Evolutionary conservation across 768 basidiomycete genomes (phyloP), one percentile per base, ranked within the genome.

Genomic region (Tricholoma terreum): DNA sequence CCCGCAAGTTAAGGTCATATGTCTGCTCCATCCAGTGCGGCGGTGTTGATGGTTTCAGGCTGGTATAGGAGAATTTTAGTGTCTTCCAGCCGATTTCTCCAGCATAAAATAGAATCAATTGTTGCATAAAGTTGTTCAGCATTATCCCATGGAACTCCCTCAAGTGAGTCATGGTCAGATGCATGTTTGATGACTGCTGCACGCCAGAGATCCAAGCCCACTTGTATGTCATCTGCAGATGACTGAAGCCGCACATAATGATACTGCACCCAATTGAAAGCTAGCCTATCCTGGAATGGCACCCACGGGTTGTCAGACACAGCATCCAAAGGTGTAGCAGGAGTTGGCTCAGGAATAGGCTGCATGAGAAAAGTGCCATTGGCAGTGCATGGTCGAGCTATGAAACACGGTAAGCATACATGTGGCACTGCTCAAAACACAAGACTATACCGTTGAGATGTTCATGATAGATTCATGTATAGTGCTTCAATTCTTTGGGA

Each of bases 61-160:
- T 69, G 6, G 12, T 43, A 50, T 71, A 74, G 0, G 40, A 30
- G 6, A 73, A 57, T 3, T 10, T 11, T 45, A 61, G 60, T 0
- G 57, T 54, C 31, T 64, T 52, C 71, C 71, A 74, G 0, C 66
- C 62, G 1, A 57, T 57, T 9, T 58, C 48, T 4, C 73, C 69
- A 30, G 42, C 21, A 17, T 58, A 59, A 22, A 69, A 69, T 70
- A 2, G 53, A 7, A 46, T 67, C 64, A 24, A 71, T 72, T 24
- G 61, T 67, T 1, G 40, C 45, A 34, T 67, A 65, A n/a, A 71
- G 46, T 12, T 73, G 64, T 0, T 69, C 34, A 0, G 66, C 64
- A 35, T 34, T 33, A n/a, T 45, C 30, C 68, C 65, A 72, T 22
- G 54, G 54, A 33, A 50, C n/a, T 17, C 35, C 46, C 2, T 50